Evolutionary conservation across 106 monocot species (phyloP), one percentile per base, ranked within the genome.

Genomic region (Posidonia australis): DNA sequence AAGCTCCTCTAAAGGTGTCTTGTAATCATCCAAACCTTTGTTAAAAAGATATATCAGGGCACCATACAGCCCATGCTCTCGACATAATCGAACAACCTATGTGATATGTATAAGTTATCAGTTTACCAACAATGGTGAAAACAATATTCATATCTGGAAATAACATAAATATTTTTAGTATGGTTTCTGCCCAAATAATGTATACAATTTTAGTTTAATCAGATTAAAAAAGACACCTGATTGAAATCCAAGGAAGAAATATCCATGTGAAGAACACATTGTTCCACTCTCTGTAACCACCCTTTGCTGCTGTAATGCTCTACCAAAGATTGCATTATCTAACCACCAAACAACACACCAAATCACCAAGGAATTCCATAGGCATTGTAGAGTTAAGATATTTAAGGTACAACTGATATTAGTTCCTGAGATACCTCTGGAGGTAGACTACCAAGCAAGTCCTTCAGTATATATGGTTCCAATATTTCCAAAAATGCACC

Each of bases 271-370:
- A 98, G 87, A 81, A 91, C 80, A 74, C 98, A 91, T 68, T 98
- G 90, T 47, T 98, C 98, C 68, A 98, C 90, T 68, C 90, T 72
- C 53, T 98, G 87, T 60, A 98, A 67, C 90, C 90, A 98, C 66
- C 90, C 90, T 77, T 81, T 91, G 46, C 69, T 51, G 69, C 79
- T 88, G 60, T 98, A 98, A 68, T 98, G 82, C 75, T 98, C 98
- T 65, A 98, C 98, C 75, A 98, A 75, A 31, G 87, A 87, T 98
- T 98, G 90, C 98, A 96, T 96, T 22, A 96, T 85, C 94, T 90
- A 17, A 18, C 0, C 10, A 41, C 41, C 5, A 43, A 61, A 30
- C 1, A 42, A 41, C 17, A 61, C 54, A 55, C 1, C 41, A 43
- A 43, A 61, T 57, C 24, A 28, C 11, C 27, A 57, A 54, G 23